Percentiles rank a stretch among this genome's conserved stretches.
These are phyloP conservation scores for Polytrichum commune DNA, from an alignment of 225 moss, liverwort and hornwort species.

Conservation along the genomic window DNA sequence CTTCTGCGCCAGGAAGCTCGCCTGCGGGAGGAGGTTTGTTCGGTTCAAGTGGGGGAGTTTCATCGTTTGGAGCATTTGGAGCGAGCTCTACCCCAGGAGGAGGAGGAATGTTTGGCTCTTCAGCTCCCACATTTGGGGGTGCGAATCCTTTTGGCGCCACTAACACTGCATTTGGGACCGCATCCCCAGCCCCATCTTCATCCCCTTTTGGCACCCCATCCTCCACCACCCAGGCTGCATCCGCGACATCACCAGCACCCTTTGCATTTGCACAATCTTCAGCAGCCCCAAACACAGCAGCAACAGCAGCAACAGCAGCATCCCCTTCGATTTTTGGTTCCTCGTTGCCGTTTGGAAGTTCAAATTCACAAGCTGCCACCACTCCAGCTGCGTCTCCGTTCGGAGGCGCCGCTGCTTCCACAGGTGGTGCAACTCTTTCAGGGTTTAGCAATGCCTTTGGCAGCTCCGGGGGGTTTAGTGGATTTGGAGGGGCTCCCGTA, in stretches of 20 bases:
- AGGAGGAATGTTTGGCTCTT: slow-evolving; percentile 32
- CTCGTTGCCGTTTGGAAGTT: slow-evolving; percentile 34
- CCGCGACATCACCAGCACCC: slow-evolving; percentile 22
- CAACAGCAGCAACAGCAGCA: slow-evolving; percentile 15
- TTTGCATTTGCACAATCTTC: slow-evolving; percentile 38
- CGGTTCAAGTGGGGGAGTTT: slow-evolving; percentile 20
- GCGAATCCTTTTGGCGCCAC: slow-evolving; percentile 33
- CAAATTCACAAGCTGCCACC: slow-evolving; percentile 16
- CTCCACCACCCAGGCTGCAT: slow-evolving; percentile 23
- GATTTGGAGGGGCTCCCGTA: slow-evolving; percentile 10
- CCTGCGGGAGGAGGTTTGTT: slow-evolving; percentile 18
- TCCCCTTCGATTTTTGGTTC: slow-evolving; percentile 51
- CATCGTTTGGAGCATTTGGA: slow-evolving; percentile 38
- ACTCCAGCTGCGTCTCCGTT: slow-evolving; percentile 28
- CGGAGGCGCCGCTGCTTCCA: slow-evolving; percentile 23
- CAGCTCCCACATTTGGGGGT: slow-evolving; percentile 27
- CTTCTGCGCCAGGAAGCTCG: slow-evolving; percentile 8
- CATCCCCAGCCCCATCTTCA: slow-evolving; percentile 14
- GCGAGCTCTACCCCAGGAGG: slow-evolving; percentile 12
- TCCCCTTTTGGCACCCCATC: slow-evolving; percentile 18
- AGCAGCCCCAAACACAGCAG: slow-evolving; percentile 20
- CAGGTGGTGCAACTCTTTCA: slow-evolving; percentile 19
- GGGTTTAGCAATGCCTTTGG: slow-evolving; percentile 36
- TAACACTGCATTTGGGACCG: slow-evolving; percentile 22
- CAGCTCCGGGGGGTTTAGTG: slow-evolving; percentile 31